Evolutionary conservation across 345 rosid species (phyloP), one percentile per base, ranked within the genome.

Genomic region (Murraya paniculata): DNA sequence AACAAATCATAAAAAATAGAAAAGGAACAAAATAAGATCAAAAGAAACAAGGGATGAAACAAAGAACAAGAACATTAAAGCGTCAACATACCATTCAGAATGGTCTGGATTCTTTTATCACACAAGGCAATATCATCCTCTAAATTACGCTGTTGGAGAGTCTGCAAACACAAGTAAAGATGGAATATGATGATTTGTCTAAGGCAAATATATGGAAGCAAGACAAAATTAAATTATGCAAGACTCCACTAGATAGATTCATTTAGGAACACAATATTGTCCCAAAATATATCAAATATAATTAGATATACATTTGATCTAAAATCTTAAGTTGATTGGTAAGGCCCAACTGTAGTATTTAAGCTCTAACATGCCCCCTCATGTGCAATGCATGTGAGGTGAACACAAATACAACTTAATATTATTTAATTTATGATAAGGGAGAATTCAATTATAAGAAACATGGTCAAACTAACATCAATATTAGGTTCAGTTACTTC

Each of bases 91-190:
- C 95, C 91, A 59, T 74, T 79, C 73, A 85, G 74, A 73, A 94
- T 77, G 45, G 70, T 84, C 74, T 85, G 85, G 73, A 92, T 87
- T 68, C 71, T 39, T 75, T 81, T 83, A 80, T 92, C 94, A 68
- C 87, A 90, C 72, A 80, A 69, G 68, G 93, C 93, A 85, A 94
- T 89, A 80, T 89, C 91, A 68, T 91, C 94, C 80, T 89, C 90
- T 24, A 92, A 82, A 31, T 75, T 28, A 18, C 96, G 87, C n/a
- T 75, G 94, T 83, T 90, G 89, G 73, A 83, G 82, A 81, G 84
- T 83, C 98, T 94, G 93, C 77, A 87, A 56, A 41, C 66, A 76
- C 28, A 75, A 38, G 36, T 39, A 60, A 33, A 56, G 24, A 68
- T 64, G 21, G 27, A 59, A 57, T 35, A 45, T 73, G 71, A 62